phyloP scores from a whole-genome alignment of 768 basidiomycete genomes.

The Nidularia pulvinata region DNA sequence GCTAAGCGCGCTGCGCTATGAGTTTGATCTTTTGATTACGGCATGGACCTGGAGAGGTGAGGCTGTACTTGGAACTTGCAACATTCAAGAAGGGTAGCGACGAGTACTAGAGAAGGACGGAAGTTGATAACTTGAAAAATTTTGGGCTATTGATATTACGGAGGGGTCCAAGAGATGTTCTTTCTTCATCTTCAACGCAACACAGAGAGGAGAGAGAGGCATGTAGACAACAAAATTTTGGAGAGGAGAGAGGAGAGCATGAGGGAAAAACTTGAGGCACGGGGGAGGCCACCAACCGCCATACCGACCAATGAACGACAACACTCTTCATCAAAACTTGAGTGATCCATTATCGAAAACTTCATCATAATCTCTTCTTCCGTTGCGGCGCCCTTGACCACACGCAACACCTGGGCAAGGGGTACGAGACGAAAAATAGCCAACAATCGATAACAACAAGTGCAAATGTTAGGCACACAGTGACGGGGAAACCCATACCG shows the following conservation, averaged over 20 bases:
- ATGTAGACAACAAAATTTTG: neutral
- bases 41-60: neutral
- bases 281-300: neutral
- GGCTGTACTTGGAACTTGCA: neutral
- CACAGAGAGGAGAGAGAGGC: neutral
- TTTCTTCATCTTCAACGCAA: neutral
- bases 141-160: neutral
- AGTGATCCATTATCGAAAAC: neutral
- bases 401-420: no score
- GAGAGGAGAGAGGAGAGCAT: neutral
- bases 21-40: neutral
- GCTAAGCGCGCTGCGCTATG: no score
- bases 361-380: slow-evolving; percentile 2
- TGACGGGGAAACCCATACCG: no score
- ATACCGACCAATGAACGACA: no score
- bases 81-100: neutral
- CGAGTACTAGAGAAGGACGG: neutral
- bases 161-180: neutral
- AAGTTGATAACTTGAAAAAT: neutral
- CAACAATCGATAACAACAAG: no score
- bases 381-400: no score
- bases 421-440: no score
- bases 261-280: neutral
- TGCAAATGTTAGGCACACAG: no score
- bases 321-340: neutral